Percentiles rank a stretch among this genome's conserved stretches.
Conservation (phyloP, 2,329 filamentous ascomycete genomes). For the Calonectria crousiana region DNA sequence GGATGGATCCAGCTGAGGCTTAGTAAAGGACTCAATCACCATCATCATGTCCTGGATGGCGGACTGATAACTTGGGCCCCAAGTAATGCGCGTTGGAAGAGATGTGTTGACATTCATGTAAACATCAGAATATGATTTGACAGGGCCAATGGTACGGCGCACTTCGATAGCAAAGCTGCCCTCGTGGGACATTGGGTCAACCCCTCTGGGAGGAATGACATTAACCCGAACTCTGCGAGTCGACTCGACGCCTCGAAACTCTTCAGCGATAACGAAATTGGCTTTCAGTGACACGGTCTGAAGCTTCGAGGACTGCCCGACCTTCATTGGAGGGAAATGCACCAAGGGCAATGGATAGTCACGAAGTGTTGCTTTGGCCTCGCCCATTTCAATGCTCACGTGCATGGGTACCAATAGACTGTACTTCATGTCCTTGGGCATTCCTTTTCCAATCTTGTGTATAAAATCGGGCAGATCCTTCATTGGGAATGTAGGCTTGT, state of each 20-base stretch:
- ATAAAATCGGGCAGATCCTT: slow-evolving; percentile 86
- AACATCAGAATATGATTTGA: slow-evolving; percentile 97
- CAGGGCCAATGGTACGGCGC: slow-evolving; percentile 89
- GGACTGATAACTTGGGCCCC: slow-evolving; percentile 97
- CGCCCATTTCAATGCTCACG: slow-evolving; percentile 89
- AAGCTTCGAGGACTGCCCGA: slow-evolving; percentile 81
- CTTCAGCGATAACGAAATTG: slow-evolving; percentile 96
- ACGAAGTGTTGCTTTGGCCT: slow-evolving; percentile 85
- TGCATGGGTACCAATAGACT: slow-evolving; percentile 91
- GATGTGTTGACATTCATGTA: slow-evolving; percentile 92
- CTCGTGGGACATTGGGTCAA: slow-evolving; percentile 67
- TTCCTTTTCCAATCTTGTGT: slow-evolving; percentile 93
- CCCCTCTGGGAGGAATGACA: slow-evolving; percentile 78
- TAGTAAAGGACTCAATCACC: slow-evolving; percentile 97
- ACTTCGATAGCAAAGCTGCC: slow-evolving; percentile 87
- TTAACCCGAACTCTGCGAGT: slow-evolving; percentile 84
- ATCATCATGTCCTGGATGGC: slow-evolving; percentile 99
- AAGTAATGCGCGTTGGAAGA: slow-evolving; percentile 92
- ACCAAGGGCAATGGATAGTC: slow-evolving; percentile 95
- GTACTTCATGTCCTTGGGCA: slow-evolving; percentile 93
- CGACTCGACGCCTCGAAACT: slow-evolving; percentile 85
- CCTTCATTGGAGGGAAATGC: slow-evolving; percentile 86
- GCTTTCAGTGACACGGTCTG: slow-evolving; percentile 87
- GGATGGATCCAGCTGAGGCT: slow-evolving; percentile 92
- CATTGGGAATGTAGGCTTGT: slow-evolving; percentile 93